phyloP scores from a whole-genome alignment of 2,329 filamentous ascomycete species.

The Alternaria arborescens region DNA sequence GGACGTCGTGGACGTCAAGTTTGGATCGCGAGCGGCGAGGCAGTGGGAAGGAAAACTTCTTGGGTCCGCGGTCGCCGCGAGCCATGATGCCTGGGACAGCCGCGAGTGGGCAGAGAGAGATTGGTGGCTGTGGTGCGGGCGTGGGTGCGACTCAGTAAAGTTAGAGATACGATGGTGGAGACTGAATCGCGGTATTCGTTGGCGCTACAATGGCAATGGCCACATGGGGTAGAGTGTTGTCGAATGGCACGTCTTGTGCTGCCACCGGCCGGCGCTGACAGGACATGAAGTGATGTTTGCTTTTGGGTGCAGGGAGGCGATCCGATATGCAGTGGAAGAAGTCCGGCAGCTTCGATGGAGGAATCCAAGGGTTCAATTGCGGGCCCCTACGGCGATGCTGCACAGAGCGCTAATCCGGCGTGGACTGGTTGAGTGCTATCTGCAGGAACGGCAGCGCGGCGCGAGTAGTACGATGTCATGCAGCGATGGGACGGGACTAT shows the following conservation, averaged over 20 bases:
- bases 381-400: slow-evolving; percentile 22
- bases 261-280: slow-evolving; percentile 14
- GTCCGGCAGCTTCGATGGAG: slow-evolving; percentile 15
- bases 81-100: slow-evolving; percentile 40
- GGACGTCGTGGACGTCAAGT: slow-evolving; percentile 25
- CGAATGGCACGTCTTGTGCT: slow-evolving; percentile 23
- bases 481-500: slow-evolving; percentile 3
- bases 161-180: slow-evolving; percentile 18
- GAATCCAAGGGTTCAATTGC: slow-evolving; percentile 23
- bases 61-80: slow-evolving; percentile 33
- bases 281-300: slow-evolving; percentile 18
- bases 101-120: slow-evolving; percentile 4
- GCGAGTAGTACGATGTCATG: slow-evolving; percentile 14
- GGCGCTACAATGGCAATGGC: slow-evolving; percentile 15
- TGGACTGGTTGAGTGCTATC: slow-evolving; percentile 14
- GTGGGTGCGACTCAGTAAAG: slow-evolving; percentile 39
- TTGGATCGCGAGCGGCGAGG: slow-evolving; percentile 42
- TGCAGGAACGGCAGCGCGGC: slow-evolving; percentile 18
- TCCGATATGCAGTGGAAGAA: slow-evolving; percentile 21
- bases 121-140: slow-evolving; percentile 27
- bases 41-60: slow-evolving; percentile 50
- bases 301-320: slow-evolving; percentile 12
- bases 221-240: slow-evolving; percentile 19
- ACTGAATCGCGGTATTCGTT: slow-evolving; percentile 36
- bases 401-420: slow-evolving; percentile 24